Conservation (phyloP, 495 filamentous ascomycete species). For the Penicillium robsamsonii region DNA sequence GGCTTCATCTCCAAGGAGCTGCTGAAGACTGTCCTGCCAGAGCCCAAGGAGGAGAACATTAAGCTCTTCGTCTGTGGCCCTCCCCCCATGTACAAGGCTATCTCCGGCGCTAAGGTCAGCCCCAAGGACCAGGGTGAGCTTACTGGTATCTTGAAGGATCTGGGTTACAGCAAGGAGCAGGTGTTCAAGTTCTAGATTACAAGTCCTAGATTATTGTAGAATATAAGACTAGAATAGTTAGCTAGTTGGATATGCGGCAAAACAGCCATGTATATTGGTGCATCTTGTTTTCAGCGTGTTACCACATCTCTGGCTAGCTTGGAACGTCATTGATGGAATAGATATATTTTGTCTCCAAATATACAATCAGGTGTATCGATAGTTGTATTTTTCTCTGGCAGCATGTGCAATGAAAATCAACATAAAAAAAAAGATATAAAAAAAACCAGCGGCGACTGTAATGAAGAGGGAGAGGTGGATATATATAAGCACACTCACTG, state of each 20-base stretch:
- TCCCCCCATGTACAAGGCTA: slow-evolving; percentile 87
- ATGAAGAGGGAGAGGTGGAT: neutral
- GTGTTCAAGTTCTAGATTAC: slow-evolving; percentile 90
- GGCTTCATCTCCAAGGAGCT: slow-evolving; percentile 85
- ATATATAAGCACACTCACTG: neutral
- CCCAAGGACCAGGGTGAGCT: slow-evolving; percentile 93
- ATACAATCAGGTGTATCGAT: neutral
- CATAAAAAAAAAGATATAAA: too few species aligned
- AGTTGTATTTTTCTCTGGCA: neutral
- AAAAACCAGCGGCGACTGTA: neutral
- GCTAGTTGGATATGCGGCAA: slow-evolving; percentile 3
- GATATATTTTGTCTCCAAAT: neutral
- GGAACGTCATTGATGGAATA: neutral
- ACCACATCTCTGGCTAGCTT: neutral
- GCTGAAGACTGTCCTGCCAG: slow-evolving; percentile 86
- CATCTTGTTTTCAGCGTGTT: slow-evolving; percentile 18
- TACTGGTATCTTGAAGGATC: slow-evolving; percentile 75
- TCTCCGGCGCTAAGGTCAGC: slow-evolving; percentile 84
- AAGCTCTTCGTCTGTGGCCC: slow-evolving; percentile 93
- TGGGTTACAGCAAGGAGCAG: slow-evolving; percentile 90
- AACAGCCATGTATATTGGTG: slow-evolving; percentile 21
- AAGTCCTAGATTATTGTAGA: slow-evolving; percentile 71
- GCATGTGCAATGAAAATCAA: neutral
- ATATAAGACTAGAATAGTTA: slow-evolving; percentile 18
- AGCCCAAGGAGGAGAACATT: slow-evolving; percentile 84